These are phyloP conservation scores for Coemansia sp. DNA, from an alignment of 192 early-diverging fungal genomes.

Conservation along the genomic window DNA sequence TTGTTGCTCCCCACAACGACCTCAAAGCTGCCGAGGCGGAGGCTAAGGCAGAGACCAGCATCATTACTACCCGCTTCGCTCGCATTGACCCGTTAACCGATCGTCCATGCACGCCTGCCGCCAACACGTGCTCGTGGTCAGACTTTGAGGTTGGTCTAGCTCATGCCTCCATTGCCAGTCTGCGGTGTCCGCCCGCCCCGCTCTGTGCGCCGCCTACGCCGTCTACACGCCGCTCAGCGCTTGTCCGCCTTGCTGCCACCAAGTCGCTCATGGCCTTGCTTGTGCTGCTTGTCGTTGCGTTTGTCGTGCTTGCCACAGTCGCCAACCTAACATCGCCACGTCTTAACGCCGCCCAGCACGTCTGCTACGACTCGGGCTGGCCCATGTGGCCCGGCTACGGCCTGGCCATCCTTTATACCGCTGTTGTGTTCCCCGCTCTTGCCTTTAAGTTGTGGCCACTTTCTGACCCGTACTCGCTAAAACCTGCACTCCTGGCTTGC, in stretches of 20 bases:
- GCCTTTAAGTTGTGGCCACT: constrained; percentile 19
- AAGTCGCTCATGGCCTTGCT: constrained; percentile 10
- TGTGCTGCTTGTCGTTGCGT: constrained; percentile 2
- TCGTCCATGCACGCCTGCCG: constrained; percentile 9
- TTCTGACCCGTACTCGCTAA: constrained; percentile 18
- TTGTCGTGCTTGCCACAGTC: constrained; percentile 12
- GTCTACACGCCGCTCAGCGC: too few relatives aligned
- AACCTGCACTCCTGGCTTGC: constrained; percentile 21
- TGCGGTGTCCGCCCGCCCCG: neutral
- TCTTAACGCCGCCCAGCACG: constrained; percentile 3
- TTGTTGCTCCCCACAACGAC: constrained; percentile 3
- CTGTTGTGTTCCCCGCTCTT: constrained; percentile 21
- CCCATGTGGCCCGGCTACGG: constrained; percentile 36
- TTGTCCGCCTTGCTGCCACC: constrained; percentile 6
- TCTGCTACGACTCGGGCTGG: constrained; percentile 29
- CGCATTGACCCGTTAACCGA: neutral
- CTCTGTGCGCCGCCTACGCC: neutral
- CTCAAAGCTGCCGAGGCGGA: too few relatives aligned
- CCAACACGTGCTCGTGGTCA: constrained; percentile 21
- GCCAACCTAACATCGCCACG: constrained; percentile 6
- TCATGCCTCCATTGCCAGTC: neutral
- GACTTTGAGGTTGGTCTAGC: constrained; percentile 11
- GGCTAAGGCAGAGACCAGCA: neutral
- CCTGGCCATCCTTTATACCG: constrained; percentile 13
- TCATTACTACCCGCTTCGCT: neutral